These are phyloP conservation scores for Colletotrichum theobromicola DNA, from an alignment of 2,329 filamentous ascomycete species.

Conservation along the genomic window DNA sequence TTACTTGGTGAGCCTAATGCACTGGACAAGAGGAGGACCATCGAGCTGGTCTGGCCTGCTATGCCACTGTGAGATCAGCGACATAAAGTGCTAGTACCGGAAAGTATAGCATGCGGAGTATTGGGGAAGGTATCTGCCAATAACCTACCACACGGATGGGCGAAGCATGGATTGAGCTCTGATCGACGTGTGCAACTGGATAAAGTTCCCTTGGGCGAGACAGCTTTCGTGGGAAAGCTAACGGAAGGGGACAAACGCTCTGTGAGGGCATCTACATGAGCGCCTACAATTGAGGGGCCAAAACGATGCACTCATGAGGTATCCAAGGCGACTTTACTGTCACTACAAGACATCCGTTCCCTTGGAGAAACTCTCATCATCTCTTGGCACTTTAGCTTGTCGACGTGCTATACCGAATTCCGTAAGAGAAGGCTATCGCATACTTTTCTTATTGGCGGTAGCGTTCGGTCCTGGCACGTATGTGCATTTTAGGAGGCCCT, in stretches of 20 bases:
- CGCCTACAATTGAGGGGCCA: background rate
- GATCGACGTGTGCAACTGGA: background rate
- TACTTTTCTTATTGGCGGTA: background rate
- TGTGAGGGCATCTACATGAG: background rate
- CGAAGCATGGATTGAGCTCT: background rate
- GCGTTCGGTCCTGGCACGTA: background rate
- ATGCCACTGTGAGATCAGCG: background rate
- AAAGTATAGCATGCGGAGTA: background rate
- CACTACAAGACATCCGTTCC: background rate
- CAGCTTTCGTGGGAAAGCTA: background rate
- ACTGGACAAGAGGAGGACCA: background rate
- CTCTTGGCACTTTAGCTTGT: conserved; percentile 2
- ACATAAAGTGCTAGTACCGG: background rate
- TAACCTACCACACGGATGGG: background rate
- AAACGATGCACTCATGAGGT: background rate
- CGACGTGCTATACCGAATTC: background rate
- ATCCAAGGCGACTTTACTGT: background rate
- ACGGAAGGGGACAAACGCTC: background rate
- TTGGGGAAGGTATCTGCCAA: background rate
- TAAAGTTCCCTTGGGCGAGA: background rate
- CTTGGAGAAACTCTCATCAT: background rate
- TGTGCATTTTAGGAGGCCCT: background rate
- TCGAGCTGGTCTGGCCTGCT: background rate
- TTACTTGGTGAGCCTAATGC: background rate
- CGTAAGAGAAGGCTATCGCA: background rate